Evolutionary conservation across 129 eudicot species (phyloP).

Genomic region (Flaveria bidentis): DNA sequence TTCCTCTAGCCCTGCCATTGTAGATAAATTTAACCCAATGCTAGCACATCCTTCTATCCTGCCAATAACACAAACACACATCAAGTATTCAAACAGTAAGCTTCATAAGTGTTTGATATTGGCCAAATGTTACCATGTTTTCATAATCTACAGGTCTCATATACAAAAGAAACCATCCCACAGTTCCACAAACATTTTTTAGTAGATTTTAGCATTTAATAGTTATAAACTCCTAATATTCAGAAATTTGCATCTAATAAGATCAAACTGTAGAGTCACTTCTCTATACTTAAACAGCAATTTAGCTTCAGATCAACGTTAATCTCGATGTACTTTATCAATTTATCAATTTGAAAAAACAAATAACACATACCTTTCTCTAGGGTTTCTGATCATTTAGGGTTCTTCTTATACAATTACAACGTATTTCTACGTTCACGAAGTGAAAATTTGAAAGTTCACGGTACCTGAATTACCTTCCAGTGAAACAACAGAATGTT

Average conservation of each 20-base stretch:
- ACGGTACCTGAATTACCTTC: slow-evolving; percentile 27
- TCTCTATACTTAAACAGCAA: too few relatives aligned
- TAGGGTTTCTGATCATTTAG: slow-evolving; percentile 28
- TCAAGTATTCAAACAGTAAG: slow-evolving; percentile 11
- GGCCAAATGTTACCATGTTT: not conserved
- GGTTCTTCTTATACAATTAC: slow-evolving; percentile 3
- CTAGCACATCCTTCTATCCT: slow-evolving; percentile 36
- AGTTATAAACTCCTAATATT: not conserved
- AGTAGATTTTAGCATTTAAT: not conserved
- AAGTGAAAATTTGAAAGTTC: slow-evolving; percentile 2
- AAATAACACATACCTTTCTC: not conserved
- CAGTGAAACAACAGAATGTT: slow-evolving; percentile 1
- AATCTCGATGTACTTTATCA: too few relatives aligned
- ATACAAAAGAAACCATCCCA: too few relatives aligned
- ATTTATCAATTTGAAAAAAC: not conserved
- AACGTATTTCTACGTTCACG: not conserved
- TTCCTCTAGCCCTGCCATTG: slow-evolving; percentile 92
- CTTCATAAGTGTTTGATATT: not conserved
- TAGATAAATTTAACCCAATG: slow-evolving; percentile 6
- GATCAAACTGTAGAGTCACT: not conserved
- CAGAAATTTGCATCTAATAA: not conserved
- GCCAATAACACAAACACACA: slow-evolving; percentile 3
- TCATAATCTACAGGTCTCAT: too few relatives aligned
- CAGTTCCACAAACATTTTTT: not conserved
- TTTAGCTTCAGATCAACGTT: too few relatives aligned